These are phyloP conservation scores for Pistacia integerrima DNA, from an alignment of 345 rosid genomes.

Conservation along the genomic window DNA sequence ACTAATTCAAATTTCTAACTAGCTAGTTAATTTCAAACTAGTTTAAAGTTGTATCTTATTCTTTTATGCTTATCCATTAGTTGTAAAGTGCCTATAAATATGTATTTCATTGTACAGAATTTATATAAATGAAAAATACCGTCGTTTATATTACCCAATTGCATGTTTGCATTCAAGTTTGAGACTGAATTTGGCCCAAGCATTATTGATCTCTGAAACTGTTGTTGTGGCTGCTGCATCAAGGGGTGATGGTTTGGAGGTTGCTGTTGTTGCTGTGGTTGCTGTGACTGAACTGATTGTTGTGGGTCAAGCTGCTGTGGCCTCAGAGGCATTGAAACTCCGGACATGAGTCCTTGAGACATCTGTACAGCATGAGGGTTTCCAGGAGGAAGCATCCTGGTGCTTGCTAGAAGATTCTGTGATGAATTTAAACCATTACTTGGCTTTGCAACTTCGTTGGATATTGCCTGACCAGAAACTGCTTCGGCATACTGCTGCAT, in stretches of 20 bases:
- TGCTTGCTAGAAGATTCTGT: constrained; percentile 49
- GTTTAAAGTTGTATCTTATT: too few relatives aligned
- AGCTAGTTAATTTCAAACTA: too few relatives aligned
- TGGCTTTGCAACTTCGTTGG: constrained; percentile 53
- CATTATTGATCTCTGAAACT: constrained; percentile 67
- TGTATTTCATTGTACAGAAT: too few relatives aligned
- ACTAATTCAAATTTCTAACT: too few relatives aligned
- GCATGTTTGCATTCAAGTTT: constrained; percentile 67
- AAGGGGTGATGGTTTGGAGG: constrained; percentile 57
- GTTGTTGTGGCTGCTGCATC: constrained; percentile 74
- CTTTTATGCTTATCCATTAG: too few relatives aligned
- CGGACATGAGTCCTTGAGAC: constrained; percentile 69
- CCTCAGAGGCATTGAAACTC: constrained; percentile 67
- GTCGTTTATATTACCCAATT: constrained; percentile 32
- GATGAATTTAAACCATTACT: constrained; percentile 44
- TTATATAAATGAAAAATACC: too few relatives aligned
- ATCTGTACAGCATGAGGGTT: constrained; percentile 71
- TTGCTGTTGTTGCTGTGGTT: constrained; percentile 34
- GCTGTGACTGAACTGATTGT: constrained; percentile 46
- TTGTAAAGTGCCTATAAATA: too few relatives aligned
- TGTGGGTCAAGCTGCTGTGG: constrained; percentile 64
- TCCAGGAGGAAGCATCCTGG: constrained; percentile 77
- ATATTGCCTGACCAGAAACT: constrained; percentile 47
- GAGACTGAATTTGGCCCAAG: constrained; percentile 62
- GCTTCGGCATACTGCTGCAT: constrained; percentile 63